Percentiles rank a stretch among this genome's conserved stretches.
These are phyloP conservation scores for Xylaria intraflava DNA, from an alignment of 495 filamentous ascomycete species.

Conservation along the genomic window DNA sequence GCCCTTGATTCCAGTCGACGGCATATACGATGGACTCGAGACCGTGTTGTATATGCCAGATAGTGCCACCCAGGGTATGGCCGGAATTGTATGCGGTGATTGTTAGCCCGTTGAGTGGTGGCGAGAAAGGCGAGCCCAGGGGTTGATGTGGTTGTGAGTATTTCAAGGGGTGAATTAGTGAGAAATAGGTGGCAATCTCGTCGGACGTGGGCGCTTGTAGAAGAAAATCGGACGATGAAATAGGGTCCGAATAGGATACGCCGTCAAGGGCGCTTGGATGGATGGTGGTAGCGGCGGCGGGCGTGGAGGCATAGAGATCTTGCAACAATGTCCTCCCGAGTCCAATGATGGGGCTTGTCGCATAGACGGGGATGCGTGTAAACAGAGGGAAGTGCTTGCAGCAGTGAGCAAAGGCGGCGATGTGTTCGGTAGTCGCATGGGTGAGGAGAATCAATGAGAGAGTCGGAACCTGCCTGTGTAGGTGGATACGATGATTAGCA, in stretches of 20 bases:
- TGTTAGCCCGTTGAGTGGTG: conserved; percentile 82
- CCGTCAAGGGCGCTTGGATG: conserved; percentile 62
- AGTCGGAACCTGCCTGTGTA: conserved; percentile 61
- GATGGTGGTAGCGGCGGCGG: conserved; percentile 76
- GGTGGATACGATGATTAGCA: conserved; percentile 11
- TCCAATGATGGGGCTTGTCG: conserved; percentile 86
- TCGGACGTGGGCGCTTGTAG: conserved; percentile 74
- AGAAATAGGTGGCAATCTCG: conserved; percentile 89
- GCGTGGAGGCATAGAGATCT: conserved; percentile 87
- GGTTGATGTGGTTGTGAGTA: conserved; percentile 95
- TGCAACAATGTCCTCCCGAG: conserved; percentile 85
- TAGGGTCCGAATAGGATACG: conserved; percentile 51
- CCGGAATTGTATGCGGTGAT: conserved; percentile 96
- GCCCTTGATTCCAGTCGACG: conserved; percentile 92
- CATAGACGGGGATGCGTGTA: conserved; percentile 89
- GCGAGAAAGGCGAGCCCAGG: conserved; percentile 74
- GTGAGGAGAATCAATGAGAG: conserved; percentile 92
- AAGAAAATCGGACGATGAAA: conserved; percentile 54
- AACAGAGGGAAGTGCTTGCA: conserved; percentile 94
- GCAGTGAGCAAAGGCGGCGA: conserved; percentile 92
- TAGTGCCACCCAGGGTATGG: conserved; percentile 90
- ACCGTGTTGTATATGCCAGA: conserved; percentile 98
- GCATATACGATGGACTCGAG: conserved; percentile 97
- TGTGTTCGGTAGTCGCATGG: conserved; percentile 81
- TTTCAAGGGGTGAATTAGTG: conserved; percentile 86